A percentile compares a stretch with the other conserved stretches of the same genome.
These are phyloP conservation scores for Sugiyamaella neomexicana DNA, from an alignment of 1,139 yeast species.

Conservation along the genomic window DNA sequence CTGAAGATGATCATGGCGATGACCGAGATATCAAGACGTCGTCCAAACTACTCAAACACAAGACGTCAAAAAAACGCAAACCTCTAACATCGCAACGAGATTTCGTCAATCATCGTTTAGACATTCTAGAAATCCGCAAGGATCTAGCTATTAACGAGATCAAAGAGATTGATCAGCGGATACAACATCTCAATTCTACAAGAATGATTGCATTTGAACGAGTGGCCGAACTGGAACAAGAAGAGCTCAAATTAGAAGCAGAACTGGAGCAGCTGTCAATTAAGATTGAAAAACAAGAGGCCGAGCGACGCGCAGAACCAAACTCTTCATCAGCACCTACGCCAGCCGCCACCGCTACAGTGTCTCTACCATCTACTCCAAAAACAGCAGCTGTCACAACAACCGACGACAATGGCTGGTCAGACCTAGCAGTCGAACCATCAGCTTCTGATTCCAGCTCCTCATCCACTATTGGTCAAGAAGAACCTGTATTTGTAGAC, in stretches of 20 bases:
- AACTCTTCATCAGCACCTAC: background rate
- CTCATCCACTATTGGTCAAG: background rate
- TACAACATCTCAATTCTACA: conserved; percentile 51
- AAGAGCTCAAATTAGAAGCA: conserved; percentile 55
- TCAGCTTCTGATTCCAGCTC: background rate
- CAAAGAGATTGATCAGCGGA: conserved; percentile 57
- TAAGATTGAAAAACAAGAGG: conserved; percentile 26
- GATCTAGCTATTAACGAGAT: conserved; percentile 64
- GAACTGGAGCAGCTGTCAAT: conserved; percentile 43
- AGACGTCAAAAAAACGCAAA: background rate
- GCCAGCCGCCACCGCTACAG: background rate
- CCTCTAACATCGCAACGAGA: conserved; percentile 11
- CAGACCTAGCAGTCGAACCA: conserved; percentile 6
- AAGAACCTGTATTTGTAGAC: conserved; percentile 9
- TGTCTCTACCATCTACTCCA: background rate
- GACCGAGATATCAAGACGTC: conserved; percentile 1
- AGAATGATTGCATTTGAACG: conserved; percentile 56
- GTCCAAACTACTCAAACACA: conserved; percentile 6
- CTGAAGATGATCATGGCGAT: conserved; percentile 34
- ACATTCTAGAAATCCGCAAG: conserved; percentile 59
- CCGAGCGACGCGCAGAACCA: conserved; percentile 13
- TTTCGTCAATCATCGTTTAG: conserved; percentile 49
- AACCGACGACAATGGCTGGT: conserved; percentile 11
- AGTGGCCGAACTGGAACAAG: conserved; percentile 59
- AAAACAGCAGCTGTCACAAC: background rate